Evolutionary conservation across 176 grass and related monocot genomes (phyloP), one percentile per base, ranked within the genome.

Genomic region (Zea luxurians): DNA sequence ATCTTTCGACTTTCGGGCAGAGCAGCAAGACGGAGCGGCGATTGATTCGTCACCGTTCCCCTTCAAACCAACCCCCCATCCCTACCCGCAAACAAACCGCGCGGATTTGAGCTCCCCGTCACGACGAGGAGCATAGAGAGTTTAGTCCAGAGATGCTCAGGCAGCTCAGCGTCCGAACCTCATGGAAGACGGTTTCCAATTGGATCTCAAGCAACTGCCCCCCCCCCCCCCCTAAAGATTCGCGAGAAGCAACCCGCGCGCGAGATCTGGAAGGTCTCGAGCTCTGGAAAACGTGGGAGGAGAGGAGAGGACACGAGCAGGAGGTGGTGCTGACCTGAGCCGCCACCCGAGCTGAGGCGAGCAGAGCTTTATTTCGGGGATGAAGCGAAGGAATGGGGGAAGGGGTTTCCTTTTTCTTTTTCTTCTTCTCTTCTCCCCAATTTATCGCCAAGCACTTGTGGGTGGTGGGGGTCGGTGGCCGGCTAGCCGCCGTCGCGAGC

Each of bases 341-440:
- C 34, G 3, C 17, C 66, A 7, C 17, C 17, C 66, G 55, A 58
- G 0, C 13, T 6, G 43, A 58, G 27, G 27, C 27, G 27, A 27
- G 27, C 27, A 27, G 27, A 27, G 27, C 27, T 27, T 77, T 50
- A 48, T 64, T 64, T 61, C 58, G 57, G 7, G 10, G 47, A 11
- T 70, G 69, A 12, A 1, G 20, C 27, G 16, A 43, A 36, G 5
- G 3, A 3, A 40, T 40, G 37, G 20, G 8, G 12, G 10, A n/a
- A 18, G 64, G n/a, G n/a, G n/a, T n/a, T 82, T 11, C 80, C 27
- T 70, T 75, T 4, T 20, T 48, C 47, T 20, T 40, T 8, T 41
- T 61, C 6, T 58, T 45, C 48, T 77, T 58, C 46, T 81, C 82
- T 47, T 89, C 71, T 85, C 77, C 35, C 41, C 87, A 58, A 89